phyloP scores from a whole-genome alignment of 345 rosid species.

The Eucalyptus dawsonii region DNA sequence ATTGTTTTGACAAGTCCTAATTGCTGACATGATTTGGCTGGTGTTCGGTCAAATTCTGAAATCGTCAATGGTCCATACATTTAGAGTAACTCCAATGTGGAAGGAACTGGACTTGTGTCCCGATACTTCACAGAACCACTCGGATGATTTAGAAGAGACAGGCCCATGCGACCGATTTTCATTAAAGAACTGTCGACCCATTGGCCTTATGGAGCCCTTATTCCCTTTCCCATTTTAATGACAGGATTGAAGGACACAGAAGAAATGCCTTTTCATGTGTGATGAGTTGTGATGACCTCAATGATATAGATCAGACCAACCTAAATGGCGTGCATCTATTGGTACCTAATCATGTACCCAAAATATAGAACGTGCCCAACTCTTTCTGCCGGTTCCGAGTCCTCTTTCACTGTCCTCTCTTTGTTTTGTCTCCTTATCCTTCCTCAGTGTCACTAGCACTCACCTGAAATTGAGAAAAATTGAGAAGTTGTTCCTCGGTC shows the following conservation, averaged over 20 bases:
- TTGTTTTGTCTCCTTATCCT: not conserved
- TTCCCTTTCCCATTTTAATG: not conserved
- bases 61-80: not conserved
- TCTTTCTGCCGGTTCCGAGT: not conserved
- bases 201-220: not conserved
- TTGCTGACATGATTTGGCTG: not conserved
- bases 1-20: not conserved
- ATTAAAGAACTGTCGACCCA: not conserved
- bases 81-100: not conserved
- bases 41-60: not conserved
- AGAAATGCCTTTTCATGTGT: not conserved
- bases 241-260: not conserved
- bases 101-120: not conserved
- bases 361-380: not conserved
- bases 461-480: not conserved
- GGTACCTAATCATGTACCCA: not conserved
- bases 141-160: not conserved
- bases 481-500: slow-evolving; percentile 15
- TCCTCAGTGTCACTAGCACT: not conserved
- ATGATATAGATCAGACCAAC: not conserved
- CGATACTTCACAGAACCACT: not conserved
- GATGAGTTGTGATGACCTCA: not conserved
- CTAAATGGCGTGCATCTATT: not conserved
- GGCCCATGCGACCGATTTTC: not conserved
- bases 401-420: not conserved